Conservation (phyloP, 306 rosid species). For the Ziziphus jujuba region DNA sequence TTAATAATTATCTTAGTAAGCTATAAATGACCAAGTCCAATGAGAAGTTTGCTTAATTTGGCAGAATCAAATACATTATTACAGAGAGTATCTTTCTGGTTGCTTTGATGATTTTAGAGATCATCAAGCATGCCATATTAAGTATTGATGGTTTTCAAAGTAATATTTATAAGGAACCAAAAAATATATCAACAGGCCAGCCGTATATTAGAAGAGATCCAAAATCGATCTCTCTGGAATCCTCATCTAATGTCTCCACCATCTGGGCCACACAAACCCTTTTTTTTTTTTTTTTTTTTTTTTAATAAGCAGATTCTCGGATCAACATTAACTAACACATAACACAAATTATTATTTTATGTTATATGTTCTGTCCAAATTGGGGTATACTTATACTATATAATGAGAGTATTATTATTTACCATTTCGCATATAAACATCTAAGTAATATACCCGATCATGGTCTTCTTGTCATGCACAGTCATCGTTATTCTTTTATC, state of each 20-base stretch:
- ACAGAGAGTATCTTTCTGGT: too few species aligned
- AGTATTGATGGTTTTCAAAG: background rate
- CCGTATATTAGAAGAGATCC: too few species aligned
- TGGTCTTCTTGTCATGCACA: background rate
- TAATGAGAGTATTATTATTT: background rate
- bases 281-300: too few species aligned
- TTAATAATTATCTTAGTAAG: too few species aligned
- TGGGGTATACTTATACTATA: background rate
- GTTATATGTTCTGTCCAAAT: slow-evolving; percentile 9
- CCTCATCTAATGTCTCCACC: too few species aligned
- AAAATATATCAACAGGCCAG: too few species aligned
- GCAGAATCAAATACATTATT: background rate
- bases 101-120: too few species aligned
- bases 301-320: too few species aligned
- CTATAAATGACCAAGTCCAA: background rate
- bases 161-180: background rate
- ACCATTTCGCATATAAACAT: slow-evolving; percentile 1
- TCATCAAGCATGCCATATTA: too few species aligned
- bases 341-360: slow-evolving; percentile 2
- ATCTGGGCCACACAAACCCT: too few species aligned
- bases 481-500: too few species aligned
- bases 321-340: background rate
- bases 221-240: too few species aligned
- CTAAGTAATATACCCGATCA: background rate
- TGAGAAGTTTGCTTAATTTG: background rate